phyloP scores from a whole-genome alignment of 2,329 filamentous ascomycete species.

The Xylaria sp. region DNA sequence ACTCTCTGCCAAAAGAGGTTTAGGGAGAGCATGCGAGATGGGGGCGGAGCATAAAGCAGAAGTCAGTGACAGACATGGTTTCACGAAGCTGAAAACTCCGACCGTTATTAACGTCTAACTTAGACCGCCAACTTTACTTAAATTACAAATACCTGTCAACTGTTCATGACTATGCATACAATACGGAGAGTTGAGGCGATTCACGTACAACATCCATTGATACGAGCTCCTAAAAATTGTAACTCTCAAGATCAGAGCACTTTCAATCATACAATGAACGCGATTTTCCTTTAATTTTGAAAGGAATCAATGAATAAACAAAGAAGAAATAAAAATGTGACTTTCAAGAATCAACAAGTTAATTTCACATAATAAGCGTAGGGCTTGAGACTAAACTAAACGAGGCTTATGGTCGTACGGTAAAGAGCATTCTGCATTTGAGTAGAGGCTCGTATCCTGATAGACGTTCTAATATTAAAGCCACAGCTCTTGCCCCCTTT shows the following conservation, averaged over 20 bases:
- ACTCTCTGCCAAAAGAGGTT: constrained; percentile 1
- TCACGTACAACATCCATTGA: not conserved
- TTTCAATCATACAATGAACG: not conserved
- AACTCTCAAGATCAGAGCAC: not conserved
- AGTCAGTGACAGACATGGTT: not conserved
- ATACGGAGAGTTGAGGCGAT: not conserved
- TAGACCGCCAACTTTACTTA: constrained; percentile 2
- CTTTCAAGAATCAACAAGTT: not conserved
- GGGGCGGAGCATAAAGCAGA: constrained; percentile 5
- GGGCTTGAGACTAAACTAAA: not conserved
- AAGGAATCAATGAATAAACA: too few species aligned
- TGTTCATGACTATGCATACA: not conserved
- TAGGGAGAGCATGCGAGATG: not conserved
- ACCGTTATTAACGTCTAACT: constrained; percentile 1
- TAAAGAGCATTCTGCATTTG: not conserved
- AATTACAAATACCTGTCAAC: constrained; percentile 7
- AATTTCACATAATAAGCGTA: not conserved
- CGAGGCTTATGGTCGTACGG: not conserved
- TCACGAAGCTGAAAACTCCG: constrained; percentile 12
- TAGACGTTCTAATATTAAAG: not conserved
- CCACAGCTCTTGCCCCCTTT: not conserved
- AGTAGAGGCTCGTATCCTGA: not conserved
- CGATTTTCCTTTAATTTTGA: not conserved
- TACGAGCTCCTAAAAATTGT: not conserved
- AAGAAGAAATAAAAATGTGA: not conserved